phyloP scores from a whole-genome alignment of 1,284 basidiomycete genomes.

The Sporisorium iseilematis-ciliati region DNA sequence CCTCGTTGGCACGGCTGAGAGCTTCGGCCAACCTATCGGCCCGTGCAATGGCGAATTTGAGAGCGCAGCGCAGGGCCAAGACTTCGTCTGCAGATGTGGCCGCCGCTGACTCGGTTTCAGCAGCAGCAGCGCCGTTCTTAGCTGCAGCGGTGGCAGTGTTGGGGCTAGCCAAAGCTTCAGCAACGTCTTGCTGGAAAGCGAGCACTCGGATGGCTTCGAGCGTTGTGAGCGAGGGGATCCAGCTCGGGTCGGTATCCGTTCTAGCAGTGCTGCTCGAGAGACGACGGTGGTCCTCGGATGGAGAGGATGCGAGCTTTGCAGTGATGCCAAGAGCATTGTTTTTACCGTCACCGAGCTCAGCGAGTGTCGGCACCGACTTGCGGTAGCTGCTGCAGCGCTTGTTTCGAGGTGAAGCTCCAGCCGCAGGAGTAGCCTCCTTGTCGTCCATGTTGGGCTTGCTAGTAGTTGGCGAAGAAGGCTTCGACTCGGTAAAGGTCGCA shows the following conservation, averaged over 20 bases:
- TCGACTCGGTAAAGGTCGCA: constrained; percentile 6
- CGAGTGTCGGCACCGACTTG: constrained; percentile 31
- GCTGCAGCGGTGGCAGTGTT: neutral
- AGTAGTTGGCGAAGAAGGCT: constrained; percentile 14
- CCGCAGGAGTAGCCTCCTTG: neutral
- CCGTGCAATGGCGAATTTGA: constrained; percentile 25
- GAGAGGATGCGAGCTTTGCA: neutral
- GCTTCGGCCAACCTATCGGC: constrained; percentile 30
- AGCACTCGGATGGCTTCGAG: constrained; percentile 45
- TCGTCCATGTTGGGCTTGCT: neutral
- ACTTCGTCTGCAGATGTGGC: constrained; percentile 14
- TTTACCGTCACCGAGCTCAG: constrained; percentile 3
- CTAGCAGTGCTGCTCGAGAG: constrained; percentile 1
- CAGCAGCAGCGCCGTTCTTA: neutral
- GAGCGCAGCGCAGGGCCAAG: constrained; percentile 29
- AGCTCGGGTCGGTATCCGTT: constrained; percentile 15
- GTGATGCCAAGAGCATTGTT: constrained; percentile 9
- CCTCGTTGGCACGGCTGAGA: constrained; percentile 22
- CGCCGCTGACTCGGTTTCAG: neutral
- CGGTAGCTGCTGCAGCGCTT: constrained; percentile 37
- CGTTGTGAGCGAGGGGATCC: constrained; percentile 35
- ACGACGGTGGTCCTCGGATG: constrained; percentile 4
- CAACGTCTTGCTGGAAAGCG: constrained; percentile 22
- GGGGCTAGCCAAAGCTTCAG: neutral
- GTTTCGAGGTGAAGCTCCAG: neutral